Evolutionary conservation across 805 yeast genomes (phyloP), one percentile per base, ranked within the genome.

Genomic region (Ogataea trehalophila): DNA sequence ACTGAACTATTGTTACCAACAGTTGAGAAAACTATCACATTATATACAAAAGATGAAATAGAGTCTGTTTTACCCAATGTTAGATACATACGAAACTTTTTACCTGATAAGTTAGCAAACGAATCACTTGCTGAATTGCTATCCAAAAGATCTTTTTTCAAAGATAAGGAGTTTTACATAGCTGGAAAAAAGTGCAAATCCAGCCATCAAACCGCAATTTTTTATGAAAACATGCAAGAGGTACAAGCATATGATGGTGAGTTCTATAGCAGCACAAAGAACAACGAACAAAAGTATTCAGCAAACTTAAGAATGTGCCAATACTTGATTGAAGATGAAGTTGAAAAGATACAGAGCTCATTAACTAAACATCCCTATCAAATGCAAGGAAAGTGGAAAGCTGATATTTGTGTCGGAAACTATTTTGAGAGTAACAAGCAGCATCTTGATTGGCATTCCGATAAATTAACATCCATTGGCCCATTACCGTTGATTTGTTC

Each of bases 391-490:
- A 58, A 57, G 8, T 85, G 90, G 90, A 55, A 55, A 2, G 78
- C 79, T 15, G 75, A 76, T 46, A 62, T 77, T 13, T 79, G 81
- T 20, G 71, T 84, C 4, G 76, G 77, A 17, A 86, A 86, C 55
- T 66, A 69, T 45, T 87, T 80, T 62, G 75, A 73, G 6, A 65
- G 68, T 5, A 70, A 75, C 8, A 64, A 69, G 5, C 76, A 76
- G 49, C 70, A 79, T 50, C 72, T 86, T 33, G 89, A 84, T 43
- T 85, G 83, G 79, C 95, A 87, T 61, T 81, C 90, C 2, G 95
- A 87, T 62, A 75, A 86, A 47, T 61, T 87, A 51, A 81, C 88
- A 0, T 73, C 80, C 43, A 72, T 85, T 20, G 95, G 95, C 0
- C 91, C 94, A 0, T 77, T 81, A 48, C 80, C 86, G 5, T 72